A percentile compares a stretch with the other conserved stretches of the same genome.
These are phyloP conservation scores for Fraxinus baroniana DNA, from an alignment of 305 asterid species.

Conservation along the genomic window DNA sequence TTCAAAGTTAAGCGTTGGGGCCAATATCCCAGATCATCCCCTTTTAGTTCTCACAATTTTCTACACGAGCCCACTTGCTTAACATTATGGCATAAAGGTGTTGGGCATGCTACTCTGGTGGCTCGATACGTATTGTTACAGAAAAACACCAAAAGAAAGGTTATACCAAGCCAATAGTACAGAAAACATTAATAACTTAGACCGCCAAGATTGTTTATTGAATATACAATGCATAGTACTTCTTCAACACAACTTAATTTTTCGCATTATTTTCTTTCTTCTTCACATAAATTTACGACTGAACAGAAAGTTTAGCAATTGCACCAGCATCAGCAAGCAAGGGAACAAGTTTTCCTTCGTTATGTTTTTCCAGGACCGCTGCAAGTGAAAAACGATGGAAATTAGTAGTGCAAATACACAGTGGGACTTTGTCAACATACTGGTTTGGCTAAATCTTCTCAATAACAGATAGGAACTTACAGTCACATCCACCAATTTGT, in stretches of 20 bases:
- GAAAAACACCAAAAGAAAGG: background rate
- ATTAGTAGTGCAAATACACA: too few species aligned
- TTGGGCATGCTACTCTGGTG: background rate
- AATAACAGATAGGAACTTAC: slow-evolving; percentile 32
- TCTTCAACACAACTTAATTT: background rate
- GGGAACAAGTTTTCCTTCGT: slow-evolving; percentile 56
- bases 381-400: slow-evolving; percentile 22
- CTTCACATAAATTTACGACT: slow-evolving; percentile 21
- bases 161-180: background rate
- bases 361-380: slow-evolving; percentile 55
- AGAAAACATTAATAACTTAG: background rate
- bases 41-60: background rate
- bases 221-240: background rate
- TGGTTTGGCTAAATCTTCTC: background rate
- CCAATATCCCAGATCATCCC: background rate
- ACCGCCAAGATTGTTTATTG: background rate
- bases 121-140: background rate
- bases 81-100: background rate
- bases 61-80: background rate
- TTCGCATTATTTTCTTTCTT: background rate
- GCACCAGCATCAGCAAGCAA: slow-evolving; percentile 69
- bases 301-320: slow-evolving; percentile 33
- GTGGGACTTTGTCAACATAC: background rate
- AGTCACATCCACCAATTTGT: slow-evolving; percentile 82
- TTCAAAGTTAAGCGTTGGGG: background rate